A percentile compares a stretch with the other conserved stretches of the same genome.
phyloP scores from a whole-genome alignment of 371 early-diverging fungal genomes.

The Mycotypha africana region DNA sequence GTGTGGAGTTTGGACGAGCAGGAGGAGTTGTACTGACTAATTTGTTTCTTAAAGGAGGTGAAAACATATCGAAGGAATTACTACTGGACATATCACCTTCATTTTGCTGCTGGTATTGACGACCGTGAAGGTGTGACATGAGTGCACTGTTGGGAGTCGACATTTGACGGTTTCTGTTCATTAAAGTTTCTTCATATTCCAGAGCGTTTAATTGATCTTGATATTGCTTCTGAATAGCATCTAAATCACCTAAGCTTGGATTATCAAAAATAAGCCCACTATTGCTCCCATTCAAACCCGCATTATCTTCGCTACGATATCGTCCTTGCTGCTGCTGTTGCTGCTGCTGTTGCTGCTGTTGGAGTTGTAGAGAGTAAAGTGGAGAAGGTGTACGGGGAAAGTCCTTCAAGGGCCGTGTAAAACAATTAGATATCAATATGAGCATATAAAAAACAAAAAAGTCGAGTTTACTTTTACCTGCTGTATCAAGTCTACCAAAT shows the following conservation, averaged over 20 bases:
- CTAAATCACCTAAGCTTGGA: slow-evolving; percentile 18
- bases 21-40: slow-evolving; percentile 31
- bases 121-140: too few relatives aligned
- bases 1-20: slow-evolving; percentile 43
- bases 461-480: slow-evolving; percentile 17
- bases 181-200: slow-evolving; percentile 20
- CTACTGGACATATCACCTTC: too few relatives aligned
- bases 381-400: slow-evolving; percentile 87
- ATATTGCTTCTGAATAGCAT: slow-evolving; percentile 28
- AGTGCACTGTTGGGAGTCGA: neutral
- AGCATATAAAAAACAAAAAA: neutral
- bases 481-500: slow-evolving; percentile 33
- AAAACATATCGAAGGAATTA: too few relatives aligned
- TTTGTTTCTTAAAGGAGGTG: slow-evolving; percentile 30
- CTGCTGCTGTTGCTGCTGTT: too few relatives aligned
- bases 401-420: too few relatives aligned
- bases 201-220: slow-evolving; percentile 22
- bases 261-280: slow-evolving; percentile 16
- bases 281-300: neutral
- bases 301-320: too few relatives aligned
- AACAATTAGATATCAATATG: too few relatives aligned
- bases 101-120: too few relatives aligned
- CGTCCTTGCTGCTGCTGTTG: too few relatives aligned
- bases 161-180: neutral
- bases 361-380: too few relatives aligned